These are phyloP conservation scores for Diophrys sp. DNA, from an alignment of 73 alveolate species.

Conservation along the genomic window DNA sequence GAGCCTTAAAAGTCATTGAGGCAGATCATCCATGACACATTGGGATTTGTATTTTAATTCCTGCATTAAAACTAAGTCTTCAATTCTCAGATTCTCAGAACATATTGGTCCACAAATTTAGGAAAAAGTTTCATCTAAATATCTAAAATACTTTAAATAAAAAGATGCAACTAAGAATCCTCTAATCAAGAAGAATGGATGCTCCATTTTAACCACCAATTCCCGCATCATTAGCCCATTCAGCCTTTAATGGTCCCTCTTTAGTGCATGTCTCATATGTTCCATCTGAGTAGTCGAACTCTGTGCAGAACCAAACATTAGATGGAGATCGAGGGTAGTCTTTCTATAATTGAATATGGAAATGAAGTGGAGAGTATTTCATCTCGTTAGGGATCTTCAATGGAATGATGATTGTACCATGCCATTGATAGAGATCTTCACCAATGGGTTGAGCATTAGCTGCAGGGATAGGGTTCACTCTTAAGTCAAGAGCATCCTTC, in stretches of 20 bases:
- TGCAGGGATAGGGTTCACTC: background rate
- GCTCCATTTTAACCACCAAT: no score
- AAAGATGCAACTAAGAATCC: no score
- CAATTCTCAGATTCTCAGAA: no score
- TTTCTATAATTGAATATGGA: background rate
- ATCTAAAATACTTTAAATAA: no score
- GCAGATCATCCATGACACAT: constrained; percentile 1
- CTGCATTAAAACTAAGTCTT: no score
- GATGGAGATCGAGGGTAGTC: background rate
- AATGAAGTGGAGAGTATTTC: background rate
- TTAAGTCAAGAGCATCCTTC: background rate
- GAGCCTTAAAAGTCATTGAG: background rate
- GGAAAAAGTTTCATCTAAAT: no score
- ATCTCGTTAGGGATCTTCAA: background rate
- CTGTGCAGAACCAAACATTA: background rate
- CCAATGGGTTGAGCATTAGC: background rate
- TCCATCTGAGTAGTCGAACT: background rate
- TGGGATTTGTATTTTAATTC: no score
- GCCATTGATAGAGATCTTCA: background rate
- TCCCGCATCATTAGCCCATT: background rate
- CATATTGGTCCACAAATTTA: no score
- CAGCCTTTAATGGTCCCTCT: background rate
- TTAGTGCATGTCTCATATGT: background rate
- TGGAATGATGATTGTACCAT: background rate
- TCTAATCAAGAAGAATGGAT: no score